Base-by-base conservation (phyloP, 1,284 basidiomycete genomes). In the Neonothopanus nambi region DNA sequence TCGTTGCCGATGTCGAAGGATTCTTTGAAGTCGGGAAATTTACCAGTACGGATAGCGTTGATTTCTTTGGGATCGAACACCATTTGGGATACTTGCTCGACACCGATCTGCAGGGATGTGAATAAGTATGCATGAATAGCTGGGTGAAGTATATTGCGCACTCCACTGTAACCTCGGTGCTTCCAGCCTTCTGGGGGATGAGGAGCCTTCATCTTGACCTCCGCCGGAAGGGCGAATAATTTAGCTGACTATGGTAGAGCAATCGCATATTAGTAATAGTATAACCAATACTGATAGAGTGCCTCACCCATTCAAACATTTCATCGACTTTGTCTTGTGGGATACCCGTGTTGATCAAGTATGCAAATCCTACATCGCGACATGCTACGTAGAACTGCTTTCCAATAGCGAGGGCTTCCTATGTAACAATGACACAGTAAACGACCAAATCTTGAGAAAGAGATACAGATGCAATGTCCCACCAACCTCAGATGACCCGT, bases 291-390 rank as follows among this genome's bases (percentile, higher is more conserved):
- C n/a, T n/a, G n/a, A 15, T 24, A 35, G 5, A 23, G 8, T 11
- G 15, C 18, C 37, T 39, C 30, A 81, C 80, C 77, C 75, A 77
- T 11, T 67, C 64, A 59, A 86, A 86, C 72, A 84, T 83, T 12
- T 59, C 60, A 28, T 74, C 69, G n/a, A 82, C 70, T 52, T 75
- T 73, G 1, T 71, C 67, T 48, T 75, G 66, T 0, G 76, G 65
- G 8, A 86, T 72, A 1, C 82, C 80, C 61, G 85, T 80, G 55
- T 82, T 79, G 30, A 73, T 64, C 4, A 86, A 67, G 61, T 84
- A 84, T 15, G 84, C 78, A 64, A 84, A 83, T 0, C 81, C 82
- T 38, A 73, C 78, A 5, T 79, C 72, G 58, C 80, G 80, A 69
- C 55, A 56, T 17, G 55, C 55, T 26, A 21, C 40, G 84, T 81